phyloP scores from a whole-genome alignment of 176 grass and related monocot species.

The Raddia guianensis region DNA sequence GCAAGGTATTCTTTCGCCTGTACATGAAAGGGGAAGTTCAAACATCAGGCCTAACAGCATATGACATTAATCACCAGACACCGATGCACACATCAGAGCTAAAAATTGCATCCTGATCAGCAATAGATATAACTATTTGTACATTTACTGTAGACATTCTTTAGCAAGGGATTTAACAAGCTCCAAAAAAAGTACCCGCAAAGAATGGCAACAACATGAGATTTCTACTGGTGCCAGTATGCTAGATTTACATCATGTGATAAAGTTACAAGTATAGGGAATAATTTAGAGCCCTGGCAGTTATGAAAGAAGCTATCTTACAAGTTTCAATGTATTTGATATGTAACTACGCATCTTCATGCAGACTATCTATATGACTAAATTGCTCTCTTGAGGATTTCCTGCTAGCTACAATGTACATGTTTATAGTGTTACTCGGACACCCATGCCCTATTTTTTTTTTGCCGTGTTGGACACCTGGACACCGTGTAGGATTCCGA shows the following conservation, averaged over 20 bases:
- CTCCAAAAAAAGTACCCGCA: background rate
- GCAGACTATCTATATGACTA: background rate
- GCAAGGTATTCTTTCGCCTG: conserved; percentile 62
- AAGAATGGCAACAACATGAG: background rate
- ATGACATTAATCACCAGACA: background rate
- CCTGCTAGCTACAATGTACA: background rate
- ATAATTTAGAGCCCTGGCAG: background rate
- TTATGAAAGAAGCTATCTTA: conserved; percentile 4
- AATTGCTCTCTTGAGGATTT: conserved; percentile 14
- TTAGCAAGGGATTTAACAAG: background rate
- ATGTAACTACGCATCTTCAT: background rate
- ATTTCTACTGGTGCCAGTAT: background rate
- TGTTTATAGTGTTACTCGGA: too few relatives aligned
- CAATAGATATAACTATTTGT: background rate
- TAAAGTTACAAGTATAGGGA: background rate
- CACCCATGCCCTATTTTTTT: too few relatives aligned
- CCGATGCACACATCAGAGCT: background rate
- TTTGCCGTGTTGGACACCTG: too few relatives aligned
- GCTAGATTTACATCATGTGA: background rate
- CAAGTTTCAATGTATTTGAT: background rate
- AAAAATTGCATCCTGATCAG: background rate
- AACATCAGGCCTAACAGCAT: conserved; percentile 25
- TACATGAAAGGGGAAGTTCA: conserved; percentile 33
- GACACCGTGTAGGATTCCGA: too few relatives aligned
- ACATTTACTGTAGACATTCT: background rate